Conservation (phyloP, 768 basidiomycete genomes). For the Naganishia vaughanmartiniae region DNA sequence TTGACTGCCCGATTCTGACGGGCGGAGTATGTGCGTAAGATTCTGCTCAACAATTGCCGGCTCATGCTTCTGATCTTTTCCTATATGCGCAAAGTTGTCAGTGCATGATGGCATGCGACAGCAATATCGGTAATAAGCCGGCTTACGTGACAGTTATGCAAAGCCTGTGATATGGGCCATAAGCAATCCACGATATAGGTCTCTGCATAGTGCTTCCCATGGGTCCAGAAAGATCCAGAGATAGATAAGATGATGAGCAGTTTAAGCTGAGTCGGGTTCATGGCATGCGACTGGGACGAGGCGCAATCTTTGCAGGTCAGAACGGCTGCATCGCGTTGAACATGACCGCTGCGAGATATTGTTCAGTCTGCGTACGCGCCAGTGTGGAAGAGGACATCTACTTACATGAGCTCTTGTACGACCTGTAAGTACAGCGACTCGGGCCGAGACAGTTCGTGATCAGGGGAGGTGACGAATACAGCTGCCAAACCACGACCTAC, state of each 20-base stretch:
- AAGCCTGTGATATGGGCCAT: conserved; percentile 18
- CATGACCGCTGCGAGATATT: conserved; percentile 7
- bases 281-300: neutral
- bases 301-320: conserved; percentile 20
- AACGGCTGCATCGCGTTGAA: conserved; percentile 11
- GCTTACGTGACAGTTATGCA: conserved; percentile 31
- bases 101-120: neutral
- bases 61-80: conserved; percentile 9
- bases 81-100: neutral
- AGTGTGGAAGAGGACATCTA: neutral
- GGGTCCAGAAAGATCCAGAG: conserved; percentile 25
- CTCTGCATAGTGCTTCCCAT: conserved; percentile 29
- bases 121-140: neutral
- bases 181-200: conserved; percentile 22
- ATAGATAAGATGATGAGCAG: conserved; percentile 25
- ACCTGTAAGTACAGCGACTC: conserved; percentile 25
- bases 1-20: conserved; percentile 17
- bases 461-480: conserved; percentile 1
- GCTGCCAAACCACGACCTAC: conserved; percentile 22
- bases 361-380: neutral
- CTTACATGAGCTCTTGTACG: conserved; percentile 23
- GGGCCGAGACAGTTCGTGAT: conserved; percentile 23
- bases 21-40: conserved; percentile 15
- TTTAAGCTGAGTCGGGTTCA: conserved; percentile 24
- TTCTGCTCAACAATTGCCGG: conserved; percentile 17